Conservation (phyloP, 176 grass and related monocot species). For the Tuctoria greenei region DNA sequence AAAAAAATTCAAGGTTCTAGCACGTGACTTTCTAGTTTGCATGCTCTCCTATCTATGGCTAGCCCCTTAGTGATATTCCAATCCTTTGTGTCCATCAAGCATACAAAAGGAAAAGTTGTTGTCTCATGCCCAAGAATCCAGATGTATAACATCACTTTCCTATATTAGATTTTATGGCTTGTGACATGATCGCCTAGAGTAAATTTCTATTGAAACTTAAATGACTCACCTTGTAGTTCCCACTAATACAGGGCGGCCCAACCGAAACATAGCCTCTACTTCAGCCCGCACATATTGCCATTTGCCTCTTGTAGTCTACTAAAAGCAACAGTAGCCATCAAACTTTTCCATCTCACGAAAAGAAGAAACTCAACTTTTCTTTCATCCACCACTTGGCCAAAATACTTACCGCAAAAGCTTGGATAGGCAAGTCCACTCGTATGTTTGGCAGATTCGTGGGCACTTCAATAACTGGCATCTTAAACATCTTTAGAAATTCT, state of each 20-base stretch:
- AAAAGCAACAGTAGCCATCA: slow-evolving; percentile 1
- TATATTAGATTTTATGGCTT: not conserved
- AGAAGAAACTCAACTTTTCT: not conserved
- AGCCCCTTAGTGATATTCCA: no score
- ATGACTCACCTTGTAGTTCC: slow-evolving; percentile 43
- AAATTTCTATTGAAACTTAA: not conserved
- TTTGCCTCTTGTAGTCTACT: slow-evolving; percentile 90
- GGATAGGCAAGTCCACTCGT: slow-evolving; percentile 80
- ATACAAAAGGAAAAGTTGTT: slow-evolving; percentile 7
- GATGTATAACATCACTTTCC: not conserved
- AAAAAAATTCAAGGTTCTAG: no score
- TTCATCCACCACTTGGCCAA: not conserved
- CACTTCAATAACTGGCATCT: slow-evolving; percentile 93
- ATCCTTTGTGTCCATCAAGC: not conserved
- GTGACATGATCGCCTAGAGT: not conserved
- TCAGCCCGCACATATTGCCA: slow-evolving; percentile 64
- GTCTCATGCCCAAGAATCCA: not conserved
- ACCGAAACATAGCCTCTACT: slow-evolving; percentile 30
- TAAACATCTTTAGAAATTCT: slow-evolving; percentile 98
- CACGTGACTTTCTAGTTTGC: no score
- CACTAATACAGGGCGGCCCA: slow-evolving; percentile 92
- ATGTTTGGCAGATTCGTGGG: slow-evolving; percentile 97
- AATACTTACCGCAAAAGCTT: slow-evolving; percentile 89
- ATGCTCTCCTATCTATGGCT: no score
- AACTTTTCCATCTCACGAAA: slow-evolving; percentile 11